A percentile compares a stretch with the other conserved stretches of the same genome.
Conservation (phyloP, 2,329 filamentous ascomycete genomes). For the Lachnellula subtilissima region DNA sequence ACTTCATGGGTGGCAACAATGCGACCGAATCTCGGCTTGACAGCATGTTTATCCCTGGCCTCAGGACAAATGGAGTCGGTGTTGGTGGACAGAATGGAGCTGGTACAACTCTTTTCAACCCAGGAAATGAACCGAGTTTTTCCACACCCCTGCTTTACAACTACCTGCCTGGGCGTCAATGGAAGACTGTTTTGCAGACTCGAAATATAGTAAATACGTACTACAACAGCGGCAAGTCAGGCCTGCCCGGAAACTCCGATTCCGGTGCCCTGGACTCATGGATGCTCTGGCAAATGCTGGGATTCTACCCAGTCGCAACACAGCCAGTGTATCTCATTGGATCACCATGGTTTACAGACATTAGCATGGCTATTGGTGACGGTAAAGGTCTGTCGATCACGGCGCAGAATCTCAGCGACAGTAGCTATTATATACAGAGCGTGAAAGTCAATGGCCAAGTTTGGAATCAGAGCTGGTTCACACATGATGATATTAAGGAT, state of each 20-base stretch:
- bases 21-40: constrained; percentile 45
- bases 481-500: constrained; percentile 19
- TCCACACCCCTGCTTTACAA: constrained; percentile 51
- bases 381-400: constrained; percentile 40
- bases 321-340: constrained; percentile 52
- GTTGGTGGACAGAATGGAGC: constrained; percentile 15
- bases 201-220: constrained; percentile 37
- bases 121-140: constrained; percentile 51
- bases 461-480: constrained; percentile 20
- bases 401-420: constrained; percentile 38
- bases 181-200: constrained; percentile 34
- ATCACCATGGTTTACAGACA: constrained; percentile 41
- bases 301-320: constrained; percentile 51
- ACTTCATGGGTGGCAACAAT: constrained; percentile 45
- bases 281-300: constrained; percentile 41
- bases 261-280: constrained; percentile 1
- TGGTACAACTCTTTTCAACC: constrained; percentile 41
- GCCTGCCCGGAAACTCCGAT: constrained; percentile 38
- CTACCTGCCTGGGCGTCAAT: constrained; percentile 37
- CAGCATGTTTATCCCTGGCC: constrained; percentile 40
- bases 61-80: constrained; percentile 23
- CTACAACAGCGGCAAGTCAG: constrained; percentile 36
- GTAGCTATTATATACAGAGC: constrained; percentile 43
- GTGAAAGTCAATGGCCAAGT: constrained; percentile 15
- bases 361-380: constrained; percentile 32